phyloP scores from a whole-genome alignment of 768 basidiomycete genomes.

The Lepiota brunneoincarnata region DNA sequence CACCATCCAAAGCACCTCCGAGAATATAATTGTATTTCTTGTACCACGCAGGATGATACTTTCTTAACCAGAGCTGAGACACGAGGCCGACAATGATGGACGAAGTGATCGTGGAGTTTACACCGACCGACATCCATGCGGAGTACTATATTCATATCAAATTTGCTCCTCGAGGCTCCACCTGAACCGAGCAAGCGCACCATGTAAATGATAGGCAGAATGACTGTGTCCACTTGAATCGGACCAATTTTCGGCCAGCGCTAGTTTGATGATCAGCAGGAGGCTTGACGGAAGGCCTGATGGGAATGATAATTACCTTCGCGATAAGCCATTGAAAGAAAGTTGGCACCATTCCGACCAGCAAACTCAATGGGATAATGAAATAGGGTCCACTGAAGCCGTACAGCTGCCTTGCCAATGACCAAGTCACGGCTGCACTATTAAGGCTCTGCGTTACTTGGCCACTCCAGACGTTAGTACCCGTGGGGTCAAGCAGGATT shows the following conservation, averaged over 20 bases:
- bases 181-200: conserved; percentile 19
- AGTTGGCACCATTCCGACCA: conserved; percentile 54
- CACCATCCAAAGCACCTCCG: conserved; percentile 64
- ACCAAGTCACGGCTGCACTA: conserved; percentile 63
- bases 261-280: conserved; percentile 21
- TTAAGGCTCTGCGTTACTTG: conserved; percentile 51
- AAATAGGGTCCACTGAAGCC: conserved; percentile 53
- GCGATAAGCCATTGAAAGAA: conserved; percentile 51
- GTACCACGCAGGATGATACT: conserved; percentile 63
- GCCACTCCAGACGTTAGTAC: conserved; percentile 64
- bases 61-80: conserved; percentile 60
- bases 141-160: conserved; percentile 28
- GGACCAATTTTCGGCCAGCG: conserved; percentile 55
- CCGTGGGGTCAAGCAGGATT: conserved; percentile 45
- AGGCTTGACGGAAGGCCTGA: background rate
- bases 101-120: conserved; percentile 49
- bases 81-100: conserved; percentile 50
- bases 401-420: conserved; percentile 57
- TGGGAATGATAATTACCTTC: conserved; percentile 32
- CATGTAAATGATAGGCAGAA: conserved; percentile 57
- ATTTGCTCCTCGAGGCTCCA: background rate
- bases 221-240: conserved; percentile 44
- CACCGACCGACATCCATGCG: conserved; percentile 45
- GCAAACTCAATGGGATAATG: conserved; percentile 49
- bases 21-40: conserved; percentile 65